Conservation (phyloP, 1,284 basidiomycete species). For the Flammula alnicola region DNA sequence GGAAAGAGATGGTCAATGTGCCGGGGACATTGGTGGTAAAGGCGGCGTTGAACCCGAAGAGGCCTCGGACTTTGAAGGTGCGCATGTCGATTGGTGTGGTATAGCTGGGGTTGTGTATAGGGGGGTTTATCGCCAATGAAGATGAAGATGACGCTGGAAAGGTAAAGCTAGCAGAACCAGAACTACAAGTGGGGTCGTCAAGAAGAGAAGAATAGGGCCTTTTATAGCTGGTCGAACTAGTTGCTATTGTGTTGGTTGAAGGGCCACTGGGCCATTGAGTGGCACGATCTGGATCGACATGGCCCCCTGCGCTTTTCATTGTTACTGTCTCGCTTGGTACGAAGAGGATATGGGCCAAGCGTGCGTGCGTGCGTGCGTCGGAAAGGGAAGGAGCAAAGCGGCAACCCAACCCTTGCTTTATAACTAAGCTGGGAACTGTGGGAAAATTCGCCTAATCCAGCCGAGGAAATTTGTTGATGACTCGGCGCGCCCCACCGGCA, state of each 20-base stretch:
- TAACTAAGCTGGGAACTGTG: conserved; percentile 9
- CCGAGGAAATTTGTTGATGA: conserved; percentile 10
- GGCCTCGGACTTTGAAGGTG: neutral
- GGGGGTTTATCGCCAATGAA: neutral
- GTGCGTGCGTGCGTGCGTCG: neutral
- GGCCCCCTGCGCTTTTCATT: conserved; percentile 9
- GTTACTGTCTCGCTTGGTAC: neutral
- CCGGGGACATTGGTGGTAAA: neutral
- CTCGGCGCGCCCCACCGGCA: conserved; percentile 11
- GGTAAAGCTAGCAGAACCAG: neutral
- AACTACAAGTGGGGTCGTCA: neutral
- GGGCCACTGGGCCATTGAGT: conserved; percentile 1
- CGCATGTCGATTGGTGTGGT: conserved; percentile 3
- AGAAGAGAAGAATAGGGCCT: neutral
- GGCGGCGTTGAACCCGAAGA: neutral
- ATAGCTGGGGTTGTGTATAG: neutral
- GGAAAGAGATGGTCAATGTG: neutral
- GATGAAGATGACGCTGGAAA: neutral
- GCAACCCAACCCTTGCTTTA: neutral
- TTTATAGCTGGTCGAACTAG: conserved; percentile 4
- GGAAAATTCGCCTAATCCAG: conserved; percentile 7
- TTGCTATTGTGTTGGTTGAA: conserved; percentile 2
- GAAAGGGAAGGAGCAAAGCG: conserved; percentile 3
- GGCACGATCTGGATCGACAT: neutral
- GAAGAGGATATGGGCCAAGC: neutral